These are phyloP conservation scores for Hypoxylon sp. DNA, from an alignment of 2,329 filamentous ascomycete genomes.

Conservation along the genomic window DNA sequence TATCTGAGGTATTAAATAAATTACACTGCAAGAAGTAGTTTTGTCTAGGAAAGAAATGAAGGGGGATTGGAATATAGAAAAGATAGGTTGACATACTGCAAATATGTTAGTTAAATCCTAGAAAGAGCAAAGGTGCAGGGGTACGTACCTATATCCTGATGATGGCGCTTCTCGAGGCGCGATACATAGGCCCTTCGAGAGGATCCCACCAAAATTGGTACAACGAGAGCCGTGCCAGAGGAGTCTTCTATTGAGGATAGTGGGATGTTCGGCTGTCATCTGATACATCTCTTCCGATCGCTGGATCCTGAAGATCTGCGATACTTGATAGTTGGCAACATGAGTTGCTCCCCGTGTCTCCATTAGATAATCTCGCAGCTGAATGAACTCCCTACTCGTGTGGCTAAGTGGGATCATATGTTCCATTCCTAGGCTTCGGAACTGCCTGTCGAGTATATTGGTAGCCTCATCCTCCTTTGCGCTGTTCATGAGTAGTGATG, in stretches of 20 bases:
- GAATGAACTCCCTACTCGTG: constrained; percentile 72
- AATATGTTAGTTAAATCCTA: constrained; percentile 21
- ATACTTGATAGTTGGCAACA: constrained; percentile 69
- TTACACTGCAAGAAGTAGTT: background rate
- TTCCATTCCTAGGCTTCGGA: constrained; percentile 76
- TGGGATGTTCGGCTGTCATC: constrained; percentile 71
- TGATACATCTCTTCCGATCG: constrained; percentile 79
- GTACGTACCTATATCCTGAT: constrained; percentile 73
- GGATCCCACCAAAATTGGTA: constrained; percentile 90
- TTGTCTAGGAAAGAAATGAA: background rate
- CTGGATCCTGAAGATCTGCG: constrained; percentile 87
- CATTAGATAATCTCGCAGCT: constrained; percentile 77
- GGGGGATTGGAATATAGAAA: background rate
- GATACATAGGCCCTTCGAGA: constrained; percentile 90
- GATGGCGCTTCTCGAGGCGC: constrained; percentile 87
- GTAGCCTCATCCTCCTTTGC: constrained; percentile 67
- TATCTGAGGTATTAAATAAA: background rate
- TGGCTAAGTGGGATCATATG: constrained; percentile 81
- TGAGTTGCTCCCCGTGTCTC: constrained; percentile 79
- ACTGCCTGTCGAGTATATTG: constrained; percentile 79
- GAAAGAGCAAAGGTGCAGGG: background rate
- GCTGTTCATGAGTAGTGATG: constrained; percentile 82
- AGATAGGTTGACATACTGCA: constrained; percentile 26
- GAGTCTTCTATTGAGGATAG: constrained; percentile 76
- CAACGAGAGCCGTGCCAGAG: constrained; percentile 90